phyloP scores from a whole-genome alignment of 2,329 filamentous ascomycete species.

The Epichloe aotearoae region DNA sequence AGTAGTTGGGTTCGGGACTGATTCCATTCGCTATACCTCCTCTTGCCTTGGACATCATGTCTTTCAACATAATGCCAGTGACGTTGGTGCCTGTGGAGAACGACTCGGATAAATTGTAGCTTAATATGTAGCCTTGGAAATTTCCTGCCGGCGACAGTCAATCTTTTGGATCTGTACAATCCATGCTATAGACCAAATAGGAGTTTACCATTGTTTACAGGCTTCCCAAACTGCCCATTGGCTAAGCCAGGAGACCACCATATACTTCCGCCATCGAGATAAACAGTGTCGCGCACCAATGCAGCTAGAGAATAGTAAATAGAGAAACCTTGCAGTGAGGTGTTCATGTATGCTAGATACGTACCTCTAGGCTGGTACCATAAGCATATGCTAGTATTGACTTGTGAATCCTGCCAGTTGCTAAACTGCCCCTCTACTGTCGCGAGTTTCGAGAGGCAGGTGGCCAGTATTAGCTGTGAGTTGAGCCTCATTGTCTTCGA shows the following conservation, averaged over 20 bases:
- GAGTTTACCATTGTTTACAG: constrained; percentile 26
- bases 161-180: not conserved
- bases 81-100: constrained; percentile 41
- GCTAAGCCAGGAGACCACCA: constrained; percentile 37
- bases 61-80: constrained; percentile 33
- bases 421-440: constrained; percentile 25
- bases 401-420: constrained; percentile 36
- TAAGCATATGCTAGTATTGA: constrained; percentile 45
- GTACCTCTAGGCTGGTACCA: constrained; percentile 38
- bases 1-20: constrained; percentile 40
- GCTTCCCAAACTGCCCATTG: constrained; percentile 24
- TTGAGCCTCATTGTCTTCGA: constrained; percentile 10
- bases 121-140: constrained; percentile 37
- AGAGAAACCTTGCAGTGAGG: not conserved
- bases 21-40: constrained; percentile 36
- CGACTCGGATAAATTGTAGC: constrained; percentile 42
- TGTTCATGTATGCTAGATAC: not conserved
- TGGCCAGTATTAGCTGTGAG: constrained; percentile 6
- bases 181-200: constrained; percentile 9
- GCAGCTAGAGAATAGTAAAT: constrained; percentile 27
- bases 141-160: constrained; percentile 30
- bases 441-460: constrained; percentile 9
- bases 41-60: constrained; percentile 31
- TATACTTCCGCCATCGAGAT: constrained; percentile 49
- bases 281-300: constrained; percentile 47